Percentiles rank a stretch among this genome's conserved stretches.
These are phyloP conservation scores for Chlorophyllum brunneum DNA, from an alignment of 768 basidiomycete genomes.

Conservation along the genomic window DNA sequence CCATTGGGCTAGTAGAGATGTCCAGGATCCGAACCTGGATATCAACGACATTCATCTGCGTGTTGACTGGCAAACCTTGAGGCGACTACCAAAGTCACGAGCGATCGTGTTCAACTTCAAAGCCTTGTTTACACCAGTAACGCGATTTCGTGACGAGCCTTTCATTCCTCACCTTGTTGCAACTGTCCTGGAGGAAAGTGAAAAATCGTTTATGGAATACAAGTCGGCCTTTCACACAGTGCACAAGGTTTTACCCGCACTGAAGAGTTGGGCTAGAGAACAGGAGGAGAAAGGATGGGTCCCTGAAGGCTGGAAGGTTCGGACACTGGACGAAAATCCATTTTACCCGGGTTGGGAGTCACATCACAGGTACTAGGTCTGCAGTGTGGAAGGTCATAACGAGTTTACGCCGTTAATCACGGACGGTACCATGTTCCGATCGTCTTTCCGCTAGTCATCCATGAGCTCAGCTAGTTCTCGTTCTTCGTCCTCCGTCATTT, in stretches of 20 bases:
- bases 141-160: conserved; percentile 38
- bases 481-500: conserved; percentile 85
- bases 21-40: conserved; percentile 30
- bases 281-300: conserved; percentile 45
- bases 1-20: conserved; percentile 29
- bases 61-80: conserved; percentile 54
- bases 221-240: conserved; percentile 39
- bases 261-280: conserved; percentile 42
- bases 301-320: conserved; percentile 43
- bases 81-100: conserved; percentile 41
- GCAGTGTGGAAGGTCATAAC: not conserved
- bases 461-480: conserved; percentile 79
- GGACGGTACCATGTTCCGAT: not conserved
- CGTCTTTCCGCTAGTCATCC: conserved; percentile 24
- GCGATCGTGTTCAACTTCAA: conserved; percentile 54
- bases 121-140: conserved; percentile 47
- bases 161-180: conserved; percentile 44
- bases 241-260: conserved; percentile 41
- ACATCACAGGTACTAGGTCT: conserved; percentile 1
- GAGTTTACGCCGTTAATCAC: not conserved
- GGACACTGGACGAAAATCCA: conserved; percentile 47
- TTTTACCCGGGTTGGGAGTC: conserved; percentile 46
- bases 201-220: conserved; percentile 36
- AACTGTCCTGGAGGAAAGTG: conserved; percentile 38
- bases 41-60: conserved; percentile 41